Evolutionary conservation across 352 stramenopile genomes (phyloP).

Genomic region (Albugo laibachii): DNA sequence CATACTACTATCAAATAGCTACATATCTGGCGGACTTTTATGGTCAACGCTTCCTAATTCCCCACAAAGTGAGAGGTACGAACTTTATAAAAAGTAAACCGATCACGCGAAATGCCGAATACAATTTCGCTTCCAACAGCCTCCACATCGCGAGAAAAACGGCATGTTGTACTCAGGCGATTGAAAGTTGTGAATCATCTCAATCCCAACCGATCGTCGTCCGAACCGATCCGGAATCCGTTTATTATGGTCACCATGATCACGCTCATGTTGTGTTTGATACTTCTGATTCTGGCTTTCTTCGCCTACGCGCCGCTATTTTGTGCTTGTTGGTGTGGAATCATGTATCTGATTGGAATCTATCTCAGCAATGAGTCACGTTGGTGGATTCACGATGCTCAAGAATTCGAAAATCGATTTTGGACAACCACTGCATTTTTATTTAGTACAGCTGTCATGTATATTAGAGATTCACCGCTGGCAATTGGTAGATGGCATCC

Average conservation of each 20-base stretch:
- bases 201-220: no score
- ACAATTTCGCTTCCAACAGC: no score
- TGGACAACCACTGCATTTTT: constrained; percentile 89
- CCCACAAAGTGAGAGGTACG: no score
- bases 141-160: no score
- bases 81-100: no score
- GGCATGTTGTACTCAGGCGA: no score
- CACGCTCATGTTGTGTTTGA: constrained; percentile 34
- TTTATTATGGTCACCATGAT: constrained; percentile 54
- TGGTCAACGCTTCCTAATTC: no score
- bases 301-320: constrained; percentile 63
- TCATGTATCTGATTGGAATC: constrained; percentile 63
- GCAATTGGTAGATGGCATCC: constrained; percentile 53
- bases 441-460: constrained; percentile 85
- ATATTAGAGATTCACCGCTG: constrained; percentile 86
- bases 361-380: constrained; percentile 69
- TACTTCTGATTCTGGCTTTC: constrained; percentile 57
- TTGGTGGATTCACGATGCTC: constrained; percentile 73
- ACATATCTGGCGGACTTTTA: no score
- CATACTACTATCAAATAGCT: no score
- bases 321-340: constrained; percentile 57
- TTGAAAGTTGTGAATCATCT: no score
- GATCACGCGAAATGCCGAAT: no score
- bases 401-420: constrained; percentile 95
- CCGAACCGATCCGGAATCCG: constrained; percentile 4